phyloP scores from a whole-genome alignment of 768 basidiomycete species.

The Lanmaoa pseudosensibilis region DNA sequence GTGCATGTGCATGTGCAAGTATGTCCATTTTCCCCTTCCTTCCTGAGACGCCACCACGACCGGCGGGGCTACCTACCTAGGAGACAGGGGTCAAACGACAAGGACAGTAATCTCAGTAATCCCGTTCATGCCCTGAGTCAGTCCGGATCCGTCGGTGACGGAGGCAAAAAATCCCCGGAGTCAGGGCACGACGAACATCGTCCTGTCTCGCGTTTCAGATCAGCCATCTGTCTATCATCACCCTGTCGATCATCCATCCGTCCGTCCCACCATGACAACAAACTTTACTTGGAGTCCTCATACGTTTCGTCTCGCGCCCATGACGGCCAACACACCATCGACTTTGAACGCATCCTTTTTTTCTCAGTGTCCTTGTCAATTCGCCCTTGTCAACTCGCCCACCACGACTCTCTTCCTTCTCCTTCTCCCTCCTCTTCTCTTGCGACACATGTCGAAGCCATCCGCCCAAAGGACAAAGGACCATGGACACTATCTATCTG shows the following conservation, averaged over 20 bases:
- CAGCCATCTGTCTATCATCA: neutral
- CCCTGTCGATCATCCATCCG: neutral
- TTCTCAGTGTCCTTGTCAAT: neutral
- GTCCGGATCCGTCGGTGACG: neutral
- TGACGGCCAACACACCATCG: neutral
- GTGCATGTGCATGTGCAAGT: too few species aligned
- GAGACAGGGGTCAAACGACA: neutral
- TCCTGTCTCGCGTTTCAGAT: neutral
- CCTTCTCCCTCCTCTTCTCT: neutral
- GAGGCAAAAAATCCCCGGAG: neutral
- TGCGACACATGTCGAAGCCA: neutral
- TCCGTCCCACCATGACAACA: neutral
- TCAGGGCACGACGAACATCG: neutral
- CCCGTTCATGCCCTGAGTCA: neutral
- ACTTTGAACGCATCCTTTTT: neutral
- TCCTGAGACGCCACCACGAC: neutral
- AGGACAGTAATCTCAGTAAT: neutral
- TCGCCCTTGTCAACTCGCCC: neutral
- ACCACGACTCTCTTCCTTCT: neutral
- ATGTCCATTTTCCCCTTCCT: neutral
- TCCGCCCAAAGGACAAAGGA: neutral
- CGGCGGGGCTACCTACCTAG: too few species aligned
- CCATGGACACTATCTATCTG: too few species aligned
- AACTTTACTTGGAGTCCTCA: neutral
- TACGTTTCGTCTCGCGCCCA: neutral